Evolutionary conservation across 2,329 filamentous ascomycete species (phyloP), one percentile per base, ranked within the genome.

Genomic region (Sporothrix sp.): DNA sequence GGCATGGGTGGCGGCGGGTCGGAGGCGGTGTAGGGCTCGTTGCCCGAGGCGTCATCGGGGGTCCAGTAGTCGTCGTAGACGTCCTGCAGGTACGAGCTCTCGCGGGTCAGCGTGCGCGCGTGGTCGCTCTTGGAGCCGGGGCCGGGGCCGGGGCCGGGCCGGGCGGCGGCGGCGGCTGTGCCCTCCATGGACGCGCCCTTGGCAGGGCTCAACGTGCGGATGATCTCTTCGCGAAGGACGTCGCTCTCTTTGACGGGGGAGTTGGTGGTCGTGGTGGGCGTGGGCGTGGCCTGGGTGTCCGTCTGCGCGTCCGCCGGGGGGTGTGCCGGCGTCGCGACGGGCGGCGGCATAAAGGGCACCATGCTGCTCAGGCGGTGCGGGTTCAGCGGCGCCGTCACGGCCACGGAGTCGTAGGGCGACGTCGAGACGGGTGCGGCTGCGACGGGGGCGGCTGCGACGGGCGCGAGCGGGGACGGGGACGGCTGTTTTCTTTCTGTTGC

Each of bases 11-110:
- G 46, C n/a, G 38, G 46, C n/a, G 36, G 35, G 13, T 50, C 44
- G 9, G 36, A 38, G 2, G n/a, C 37, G 2, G 48, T 35, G 33
- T 28, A 45, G 8, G 39, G 16, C 10, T 52, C 51, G 18, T 44
- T 30, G 32, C 39, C 50, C 7, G 45, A 39, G 4, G 32, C 70
- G 37, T 74, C 70, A 38, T 71, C 72, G 8, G 74, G 70, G 3
- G 73, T 72, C 74, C 81, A 82, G 60, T 85, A 85, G 57, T 76
- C 79, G 52, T 83, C 82, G 58, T 86, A 85, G 39, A 84, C 81
- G 54, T 74, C 74, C 0, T 79, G 75, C 2, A 84, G 67, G 57
- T 85, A 82, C 16, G 74, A 78, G 61, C 81, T 85, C 47, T 82
- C 79, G 36, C 78, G 58, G 2, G 56, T 54, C 3, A 54, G 38